Base-by-base conservation (phyloP, 2,329 filamentous ascomycete species). In the Triangularia setosa region DNA sequence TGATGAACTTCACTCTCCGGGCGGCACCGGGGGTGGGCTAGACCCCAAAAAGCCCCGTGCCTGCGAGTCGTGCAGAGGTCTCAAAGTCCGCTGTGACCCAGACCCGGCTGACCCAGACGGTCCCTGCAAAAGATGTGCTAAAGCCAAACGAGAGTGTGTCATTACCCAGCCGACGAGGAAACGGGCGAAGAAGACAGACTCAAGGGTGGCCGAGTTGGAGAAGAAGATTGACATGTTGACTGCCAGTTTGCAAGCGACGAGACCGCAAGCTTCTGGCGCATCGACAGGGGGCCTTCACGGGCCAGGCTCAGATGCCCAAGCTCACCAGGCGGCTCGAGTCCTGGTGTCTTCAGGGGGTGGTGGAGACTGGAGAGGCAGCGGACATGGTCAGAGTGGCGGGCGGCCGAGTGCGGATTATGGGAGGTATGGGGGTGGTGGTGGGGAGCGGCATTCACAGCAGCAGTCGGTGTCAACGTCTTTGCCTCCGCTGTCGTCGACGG, bases 221-320 rank as follows among this genome's bases (percentile, higher is more conserved):
- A 92, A 90, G 81, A 96, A 96, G 80, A 94, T 97, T 68, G 92
- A 97, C 79, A 91, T 90, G 8, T 75, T 97, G 74, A 96, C 91
- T 7, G 91, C 92, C 6, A 92, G 87, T 35, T 75, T 97, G 68
- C 88, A 92, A 55, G 87, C 90, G 1, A 77, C 73, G 16, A 72
- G 76, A 7, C 61, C 30, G 61, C 52, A 63, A n/a, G 63, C 35
- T 35, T 21, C 55, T 28, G 53, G 60, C 57, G 11, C 40, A 18
- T 14, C 12, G 7, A 56, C 25, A 25, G 56, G 61, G 7, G 40
- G 48, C 23, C 16, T 52, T 27, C 23, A 33, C 11, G 55, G 27
- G 12, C 4, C 25, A 12, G 55, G 27, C 4, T n/a, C 18, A 18
- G 27, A 58, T 58, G 14, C 24, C 5, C 24, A 28, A 11, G 55